These are phyloP conservation scores for Neurospora tetraspora DNA, from an alignment of 495 filamentous ascomycete genomes.

Conservation along the genomic window DNA sequence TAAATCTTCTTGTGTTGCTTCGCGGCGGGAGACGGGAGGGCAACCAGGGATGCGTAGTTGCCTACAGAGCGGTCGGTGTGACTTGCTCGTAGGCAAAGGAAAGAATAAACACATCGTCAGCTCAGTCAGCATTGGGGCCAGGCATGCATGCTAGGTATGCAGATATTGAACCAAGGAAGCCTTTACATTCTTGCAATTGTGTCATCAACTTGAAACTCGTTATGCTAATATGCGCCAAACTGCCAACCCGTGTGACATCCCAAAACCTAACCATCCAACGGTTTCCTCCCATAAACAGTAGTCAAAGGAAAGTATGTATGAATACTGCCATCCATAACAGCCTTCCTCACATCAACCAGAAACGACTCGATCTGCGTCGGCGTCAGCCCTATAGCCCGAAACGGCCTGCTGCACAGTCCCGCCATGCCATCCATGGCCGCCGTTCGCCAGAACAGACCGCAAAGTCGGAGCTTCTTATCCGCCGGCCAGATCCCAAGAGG, in stretches of 20 bases:
- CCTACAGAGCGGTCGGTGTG: neutral
- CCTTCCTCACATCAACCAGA: slow-evolving; percentile 27
- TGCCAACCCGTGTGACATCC: neutral
- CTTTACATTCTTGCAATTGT: neutral
- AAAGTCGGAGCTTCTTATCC: slow-evolving; percentile 21
- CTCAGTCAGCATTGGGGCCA: too few species aligned
- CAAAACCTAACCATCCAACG: slow-evolving; percentile 2
- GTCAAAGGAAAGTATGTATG: slow-evolving; percentile 25
- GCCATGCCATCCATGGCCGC: slow-evolving; percentile 27
- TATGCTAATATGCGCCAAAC: neutral
- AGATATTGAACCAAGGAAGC: neutral
- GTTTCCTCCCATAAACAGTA: slow-evolving; percentile 26
- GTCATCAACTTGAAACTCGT: neutral
- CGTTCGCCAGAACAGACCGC: slow-evolving; percentile 24
- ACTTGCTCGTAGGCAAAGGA: neutral
- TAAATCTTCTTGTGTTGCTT: neutral
- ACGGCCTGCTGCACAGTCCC: slow-evolving; percentile 20
- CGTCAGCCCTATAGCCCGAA: slow-evolving; percentile 26
- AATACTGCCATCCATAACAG: slow-evolving; percentile 18
- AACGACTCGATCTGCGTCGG: slow-evolving; percentile 30
- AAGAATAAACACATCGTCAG: neutral
- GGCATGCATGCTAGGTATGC: too few species aligned
- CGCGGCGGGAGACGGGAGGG: too few species aligned
- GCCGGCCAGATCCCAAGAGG: slow-evolving; percentile 26
- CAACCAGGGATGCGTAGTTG: neutral